Evolutionary conservation across 331 rosid species (phyloP).

Genomic region (Acacia concinna): DNA sequence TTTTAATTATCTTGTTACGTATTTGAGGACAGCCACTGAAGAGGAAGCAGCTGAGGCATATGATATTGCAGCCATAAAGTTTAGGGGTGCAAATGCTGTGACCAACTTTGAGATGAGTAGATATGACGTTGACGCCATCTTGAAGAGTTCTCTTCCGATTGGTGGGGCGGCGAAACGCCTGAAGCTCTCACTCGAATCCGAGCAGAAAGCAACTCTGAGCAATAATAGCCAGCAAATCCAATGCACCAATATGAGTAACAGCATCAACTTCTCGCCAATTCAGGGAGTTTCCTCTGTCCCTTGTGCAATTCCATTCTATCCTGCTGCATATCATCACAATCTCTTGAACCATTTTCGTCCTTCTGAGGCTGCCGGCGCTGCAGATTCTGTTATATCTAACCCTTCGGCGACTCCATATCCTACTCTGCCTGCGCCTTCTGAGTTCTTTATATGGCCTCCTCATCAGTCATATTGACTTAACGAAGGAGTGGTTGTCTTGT

Average conservation of each 20-base stretch:
- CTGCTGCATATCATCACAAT: constrained; percentile 64
- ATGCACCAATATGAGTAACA: constrained; percentile 43
- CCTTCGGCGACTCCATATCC: constrained; percentile 35
- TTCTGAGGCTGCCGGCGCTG: constrained; percentile 25
- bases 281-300: constrained; percentile 55
- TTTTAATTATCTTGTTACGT: not conserved
- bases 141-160: constrained; percentile 75
- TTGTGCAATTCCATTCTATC: constrained; percentile 66
- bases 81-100: constrained; percentile 85
- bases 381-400: constrained; percentile 36
- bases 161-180: constrained; percentile 92
- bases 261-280: constrained; percentile 66
- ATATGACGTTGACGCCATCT: constrained; percentile 85
- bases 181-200: constrained; percentile 75
- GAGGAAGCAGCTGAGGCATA: constrained; percentile 99
- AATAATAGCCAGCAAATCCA: constrained; percentile 44
- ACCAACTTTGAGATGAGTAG: constrained; percentile 95
- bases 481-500: not conserved
- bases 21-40: constrained; percentile 67
- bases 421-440: constrained; percentile 51
- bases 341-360: constrained; percentile 67
- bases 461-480: constrained; percentile 58
- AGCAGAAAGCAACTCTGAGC: constrained; percentile 52
- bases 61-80: constrained; percentile 93
- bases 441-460: constrained; percentile 89